These are phyloP conservation scores for Chondrostereum purpureum DNA, from an alignment of 1,284 basidiomycete species.

Conservation along the genomic window DNA sequence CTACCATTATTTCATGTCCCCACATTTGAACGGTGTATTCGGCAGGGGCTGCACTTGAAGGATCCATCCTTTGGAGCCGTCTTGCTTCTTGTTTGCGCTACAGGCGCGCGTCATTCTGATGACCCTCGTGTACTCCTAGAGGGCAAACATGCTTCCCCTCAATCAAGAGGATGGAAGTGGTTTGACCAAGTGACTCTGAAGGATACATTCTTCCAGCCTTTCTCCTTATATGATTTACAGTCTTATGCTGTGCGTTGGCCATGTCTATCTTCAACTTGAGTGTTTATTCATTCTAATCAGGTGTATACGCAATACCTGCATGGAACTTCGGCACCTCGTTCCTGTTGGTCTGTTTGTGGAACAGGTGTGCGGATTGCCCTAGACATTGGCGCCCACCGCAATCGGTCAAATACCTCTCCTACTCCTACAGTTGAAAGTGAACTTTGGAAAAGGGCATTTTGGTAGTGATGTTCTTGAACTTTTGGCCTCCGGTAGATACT, in stretches of 20 bases:
- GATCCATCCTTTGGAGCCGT: background rate
- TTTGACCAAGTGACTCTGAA: background rate
- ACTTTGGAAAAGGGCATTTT: slow-evolving; percentile 60
- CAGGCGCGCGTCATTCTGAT: background rate
- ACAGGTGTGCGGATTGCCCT: slow-evolving; percentile 47
- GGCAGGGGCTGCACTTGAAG: background rate
- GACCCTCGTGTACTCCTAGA: background rate
- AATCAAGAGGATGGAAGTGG: background rate
- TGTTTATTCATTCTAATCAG: too few relatives aligned
- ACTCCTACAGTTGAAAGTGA: slow-evolving; percentile 37
- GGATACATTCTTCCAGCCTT: background rate
- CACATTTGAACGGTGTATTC: background rate
- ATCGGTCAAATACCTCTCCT: slow-evolving; percentile 17
- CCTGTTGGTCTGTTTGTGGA: slow-evolving; percentile 50
- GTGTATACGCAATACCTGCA: background rate
- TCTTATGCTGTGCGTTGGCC: background rate
- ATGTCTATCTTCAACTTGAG: background rate
- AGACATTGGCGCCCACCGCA: slow-evolving; percentile 43
- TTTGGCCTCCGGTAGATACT: background rate
- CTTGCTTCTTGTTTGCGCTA: background rate
- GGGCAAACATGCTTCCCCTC: background rate
- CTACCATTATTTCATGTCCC: background rate
- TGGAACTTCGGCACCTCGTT: slow-evolving; percentile 35
- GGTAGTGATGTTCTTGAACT: slow-evolving; percentile 23
- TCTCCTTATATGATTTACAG: background rate